phyloP scores from a whole-genome alignment of 73 alveolate genomes.

The Paramecium tetraurelia region DNA sequence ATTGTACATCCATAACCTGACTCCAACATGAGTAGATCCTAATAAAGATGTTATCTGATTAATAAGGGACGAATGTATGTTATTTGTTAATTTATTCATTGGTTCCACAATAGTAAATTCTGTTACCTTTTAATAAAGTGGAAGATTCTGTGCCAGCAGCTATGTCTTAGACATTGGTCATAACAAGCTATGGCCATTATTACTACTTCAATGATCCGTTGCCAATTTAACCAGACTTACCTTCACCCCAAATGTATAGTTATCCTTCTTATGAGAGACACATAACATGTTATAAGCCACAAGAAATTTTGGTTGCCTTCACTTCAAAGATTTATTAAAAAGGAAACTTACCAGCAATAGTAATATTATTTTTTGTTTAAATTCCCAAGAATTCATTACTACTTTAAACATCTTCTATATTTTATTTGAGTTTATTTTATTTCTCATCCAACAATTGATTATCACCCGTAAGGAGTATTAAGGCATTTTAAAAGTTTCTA shows the following conservation, averaged over 20 bases:
- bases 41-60: neutral
- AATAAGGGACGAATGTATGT: neutral
- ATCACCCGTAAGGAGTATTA: neutral
- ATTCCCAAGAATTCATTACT: neutral
- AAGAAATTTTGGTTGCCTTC: neutral
- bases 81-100: neutral
- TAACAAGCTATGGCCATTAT: neutral
- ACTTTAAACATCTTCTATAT: neutral
- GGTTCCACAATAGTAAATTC: constrained; percentile 2
- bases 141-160: constrained; percentile 1
- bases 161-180: neutral
- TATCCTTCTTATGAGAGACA: neutral
- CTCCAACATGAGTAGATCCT: neutral
- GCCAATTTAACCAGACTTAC: neutral
- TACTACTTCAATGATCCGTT: neutral
- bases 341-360: constrained; percentile 5
- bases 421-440: neutral
- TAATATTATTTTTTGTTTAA: neutral
- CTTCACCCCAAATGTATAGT: neutral
- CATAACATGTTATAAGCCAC: constrained; percentile 12
- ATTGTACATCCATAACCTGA: neutral
- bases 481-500: neutral
- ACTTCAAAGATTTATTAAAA: neutral
- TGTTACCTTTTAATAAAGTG: neutral
- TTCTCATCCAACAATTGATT: neutral